A percentile compares a stretch with the other conserved stretches of the same genome.
phyloP scores from a whole-genome alignment of 2,329 filamentous ascomycete species.

The Cladobotryum protrusum region DNA sequence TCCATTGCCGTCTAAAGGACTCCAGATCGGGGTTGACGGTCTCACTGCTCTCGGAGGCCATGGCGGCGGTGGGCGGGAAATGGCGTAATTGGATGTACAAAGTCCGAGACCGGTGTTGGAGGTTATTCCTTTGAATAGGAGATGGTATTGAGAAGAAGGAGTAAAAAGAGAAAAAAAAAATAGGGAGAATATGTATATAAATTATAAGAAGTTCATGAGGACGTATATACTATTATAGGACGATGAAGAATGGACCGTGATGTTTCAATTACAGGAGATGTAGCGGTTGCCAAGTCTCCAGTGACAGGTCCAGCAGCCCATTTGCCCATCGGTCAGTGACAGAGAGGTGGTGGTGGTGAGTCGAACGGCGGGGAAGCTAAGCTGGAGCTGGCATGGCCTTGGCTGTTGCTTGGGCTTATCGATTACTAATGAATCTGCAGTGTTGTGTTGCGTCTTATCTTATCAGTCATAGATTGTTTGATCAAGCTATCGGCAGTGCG shows the following conservation, averaged over 20 bases:
- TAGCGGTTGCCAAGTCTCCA: too few species aligned
- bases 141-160: not conserved
- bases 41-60: constrained; percentile 12
- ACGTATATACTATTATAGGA: too few species aligned
- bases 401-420: not conserved
- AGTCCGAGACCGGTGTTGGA: constrained; percentile 4
- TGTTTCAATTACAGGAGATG: too few species aligned
- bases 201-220: too few species aligned
- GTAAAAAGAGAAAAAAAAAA: too few species aligned
- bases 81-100: constrained; percentile 6
- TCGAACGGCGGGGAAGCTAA: too few species aligned
- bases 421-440: constrained; percentile 5
- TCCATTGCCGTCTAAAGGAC: constrained; percentile 79
- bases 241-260: too few species aligned
- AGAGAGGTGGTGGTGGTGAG: too few species aligned
- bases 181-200: too few species aligned
- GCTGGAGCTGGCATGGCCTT: not conserved
- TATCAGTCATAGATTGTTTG: constrained; percentile 9
- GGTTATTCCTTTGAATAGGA: not conserved
- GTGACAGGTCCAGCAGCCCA: too few species aligned
- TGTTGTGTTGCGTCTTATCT: constrained; percentile 2
- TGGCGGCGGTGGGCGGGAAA: constrained; percentile 3
- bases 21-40: constrained; percentile 67
- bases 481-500: not conserved
- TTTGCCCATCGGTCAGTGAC: too few species aligned